Base-by-base conservation (phyloP, 495 filamentous ascomycete species). In the Aspergillus mulundensis region DNA sequence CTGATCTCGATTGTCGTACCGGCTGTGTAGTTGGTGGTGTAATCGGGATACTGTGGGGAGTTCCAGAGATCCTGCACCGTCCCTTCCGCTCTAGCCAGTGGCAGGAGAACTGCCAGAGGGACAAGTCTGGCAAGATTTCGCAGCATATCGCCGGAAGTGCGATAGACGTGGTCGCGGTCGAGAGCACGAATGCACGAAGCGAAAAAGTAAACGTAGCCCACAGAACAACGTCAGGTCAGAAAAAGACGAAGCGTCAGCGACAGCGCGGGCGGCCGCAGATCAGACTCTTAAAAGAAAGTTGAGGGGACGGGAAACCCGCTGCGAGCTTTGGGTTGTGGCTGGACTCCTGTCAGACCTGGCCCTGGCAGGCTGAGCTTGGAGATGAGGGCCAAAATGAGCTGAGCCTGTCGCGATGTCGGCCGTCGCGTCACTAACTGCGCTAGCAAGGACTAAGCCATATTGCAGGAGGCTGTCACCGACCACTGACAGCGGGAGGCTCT, bases 41-140 rank as follows among this genome's bases (percentile, higher is more conserved):
- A 50, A 24, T 56, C 54, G 11, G 54, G 54, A 21, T 39, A 14
- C 8, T 30, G 21, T 4, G 54, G 54, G 7, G 49, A 38, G 21
- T 50, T 25, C 54, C 54, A 56, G 7, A 49, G 23, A 30, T 56
- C 54, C 24, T 56, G 54, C 1, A 56, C 54, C 0, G 54, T 56
- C 16, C 20, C 20, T 20, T 48, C 23, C 1, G 30, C 52, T 16
- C 39, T 30, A 4, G 19, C 53, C 12, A 48, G 23, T 16, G 53
- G 21, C 23, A 40, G 23, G 19, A 46, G 43, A 1, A 15, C 32
- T 2, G 32, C 32, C 43, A 39, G 15, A 8, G 44, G 25, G 21
- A 48, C 14, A 10, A 55, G 12, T 23, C 11, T 19, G 19, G 11
- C n/a, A 15, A 55, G 7, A 49, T 38, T 15, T 10, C 32, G 32